Base-by-base conservation (phyloP, 345 rosid genomes). In the Cardamine occulta region DNA sequence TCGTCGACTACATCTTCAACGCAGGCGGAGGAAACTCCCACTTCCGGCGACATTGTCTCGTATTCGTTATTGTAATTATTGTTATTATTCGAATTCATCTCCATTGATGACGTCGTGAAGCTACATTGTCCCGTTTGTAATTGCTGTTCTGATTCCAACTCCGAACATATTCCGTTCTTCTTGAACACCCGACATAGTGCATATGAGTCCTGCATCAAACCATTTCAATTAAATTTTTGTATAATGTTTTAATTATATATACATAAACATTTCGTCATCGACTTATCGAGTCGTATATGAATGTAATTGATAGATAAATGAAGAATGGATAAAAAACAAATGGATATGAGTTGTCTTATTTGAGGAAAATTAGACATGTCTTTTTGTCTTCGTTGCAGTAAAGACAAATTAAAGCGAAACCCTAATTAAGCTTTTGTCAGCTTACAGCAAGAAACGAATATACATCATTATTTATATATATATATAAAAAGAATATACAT, bases 181-280 rank as follows among this genome's bases (percentile, higher is more conserved):
- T 93, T 93, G 88, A 93, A 93, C 32, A 93, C 97, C 3, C 98
- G 93, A 75, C 98, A 93, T 73, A 93, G 42, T 55, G 98, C 98
- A 47, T 88, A 91, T 1, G 94, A 88, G 62, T 93, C 98, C 96
- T 91, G 81, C 51, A 60, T 34, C 52, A 57, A 61, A 15, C 52
- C 15, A 48, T 66, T 56, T 32, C 7, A 61, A 8, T 32, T 15
- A 3, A 19, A 14, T 14, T 0, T 14, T 15, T 14, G 32, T 21
- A 44, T 4, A 62, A 45, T 40, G 44, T 23, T 51, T 14, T 37
- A 5, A 57, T 53, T n/a, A 55, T 56, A 82, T 81, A 72, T 80
- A 84, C 35, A 57, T 34, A 72, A n/a, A n/a, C 19, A 45, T 68
- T 15, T 70, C 31, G 21, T 75, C 55, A 17, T 29, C n/a, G 11